Conservation (phyloP, 495 filamentous ascomycete genomes). For the Penicillium bovifimosum region DNA sequence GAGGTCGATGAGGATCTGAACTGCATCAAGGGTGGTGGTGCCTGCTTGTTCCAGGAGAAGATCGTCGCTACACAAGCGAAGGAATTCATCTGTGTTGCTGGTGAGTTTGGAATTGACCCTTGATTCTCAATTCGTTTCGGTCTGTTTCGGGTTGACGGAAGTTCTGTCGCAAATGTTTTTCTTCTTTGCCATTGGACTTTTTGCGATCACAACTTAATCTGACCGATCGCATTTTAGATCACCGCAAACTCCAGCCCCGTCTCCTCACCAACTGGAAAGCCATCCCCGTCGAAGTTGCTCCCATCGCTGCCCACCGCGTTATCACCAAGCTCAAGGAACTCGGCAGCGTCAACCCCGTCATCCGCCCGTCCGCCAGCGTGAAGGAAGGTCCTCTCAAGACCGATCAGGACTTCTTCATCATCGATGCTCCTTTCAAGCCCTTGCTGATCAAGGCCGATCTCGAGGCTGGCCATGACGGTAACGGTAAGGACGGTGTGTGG, state of each 20-base stretch:
- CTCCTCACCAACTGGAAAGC: slow-evolving; percentile 76
- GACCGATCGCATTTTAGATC: slow-evolving; percentile 47
- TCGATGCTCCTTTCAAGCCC: slow-evolving; percentile 81
- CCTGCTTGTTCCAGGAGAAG: slow-evolving; percentile 97
- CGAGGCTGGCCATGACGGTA: slow-evolving; percentile 40
- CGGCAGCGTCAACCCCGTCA: slow-evolving; percentile 59
- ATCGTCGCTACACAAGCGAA: slow-evolving; percentile 78
- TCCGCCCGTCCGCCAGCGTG: slow-evolving; percentile 60
- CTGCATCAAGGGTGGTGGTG: slow-evolving; percentile 95
- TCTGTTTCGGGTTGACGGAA: neutral
- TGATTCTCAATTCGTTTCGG: neutral
- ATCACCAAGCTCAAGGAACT: slow-evolving; percentile 60
- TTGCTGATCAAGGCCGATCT: slow-evolving; percentile 61
- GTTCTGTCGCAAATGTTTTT: neutral
- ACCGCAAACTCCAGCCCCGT: slow-evolving; percentile 73
- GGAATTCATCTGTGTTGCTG: slow-evolving; percentile 91
- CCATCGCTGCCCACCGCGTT: slow-evolving; percentile 68
- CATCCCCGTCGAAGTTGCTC: slow-evolving; percentile 90
- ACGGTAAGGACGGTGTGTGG: slow-evolving; percentile 57
- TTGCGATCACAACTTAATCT: neutral
- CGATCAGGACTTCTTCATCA: slow-evolving; percentile 88
- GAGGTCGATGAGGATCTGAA: slow-evolving; percentile 95
- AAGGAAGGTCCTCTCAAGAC: slow-evolving; percentile 85
- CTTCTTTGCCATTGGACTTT: neutral
- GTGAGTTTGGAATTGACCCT: slow-evolving; percentile 38